Conservation (phyloP, 352 stramenopile species). For the Globisporangium cylindrosporum region DNA sequence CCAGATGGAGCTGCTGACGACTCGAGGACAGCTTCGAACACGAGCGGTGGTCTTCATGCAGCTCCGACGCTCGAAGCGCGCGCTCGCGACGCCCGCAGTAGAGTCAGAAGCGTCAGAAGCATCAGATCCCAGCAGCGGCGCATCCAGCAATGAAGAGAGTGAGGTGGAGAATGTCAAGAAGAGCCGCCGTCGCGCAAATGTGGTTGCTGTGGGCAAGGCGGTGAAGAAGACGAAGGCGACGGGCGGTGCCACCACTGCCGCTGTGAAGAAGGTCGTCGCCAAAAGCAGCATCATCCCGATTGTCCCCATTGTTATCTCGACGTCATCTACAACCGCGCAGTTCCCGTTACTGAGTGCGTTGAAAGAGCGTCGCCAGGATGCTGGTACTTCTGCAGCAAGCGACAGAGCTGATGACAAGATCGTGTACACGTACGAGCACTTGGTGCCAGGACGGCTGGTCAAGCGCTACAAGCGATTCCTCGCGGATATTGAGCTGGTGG, state of each 20-base stretch:
- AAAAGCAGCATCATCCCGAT: constrained; percentile 9
- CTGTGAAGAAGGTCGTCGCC: neutral
- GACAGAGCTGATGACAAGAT: constrained; percentile 19
- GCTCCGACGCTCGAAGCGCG: constrained; percentile 14
- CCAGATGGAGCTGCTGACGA: neutral
- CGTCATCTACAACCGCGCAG: neutral
- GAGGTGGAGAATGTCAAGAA: neutral
- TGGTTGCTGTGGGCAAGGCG: neutral
- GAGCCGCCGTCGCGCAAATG: neutral
- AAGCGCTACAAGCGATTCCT: constrained; percentile 85
- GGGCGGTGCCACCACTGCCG: neutral
- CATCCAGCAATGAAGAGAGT: neutral
- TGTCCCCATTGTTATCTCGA: neutral
- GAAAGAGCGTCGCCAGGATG: constrained; percentile 23
- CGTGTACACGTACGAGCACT: constrained; percentile 47
- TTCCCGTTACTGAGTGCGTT: constrained; percentile 25
- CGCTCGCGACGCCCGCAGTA: neutral
- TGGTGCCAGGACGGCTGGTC: constrained; percentile 55
- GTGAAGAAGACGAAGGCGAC: constrained; percentile 3
- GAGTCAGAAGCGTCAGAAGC: neutral
- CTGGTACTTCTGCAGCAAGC: neutral
- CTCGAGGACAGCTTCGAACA: neutral
- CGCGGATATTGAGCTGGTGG: constrained; percentile 63
- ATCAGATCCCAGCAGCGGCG: neutral
- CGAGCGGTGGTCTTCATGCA: constrained; percentile 7